Conservation (phyloP, 768 basidiomycete species). For the Termitomyces heimii region DNA sequence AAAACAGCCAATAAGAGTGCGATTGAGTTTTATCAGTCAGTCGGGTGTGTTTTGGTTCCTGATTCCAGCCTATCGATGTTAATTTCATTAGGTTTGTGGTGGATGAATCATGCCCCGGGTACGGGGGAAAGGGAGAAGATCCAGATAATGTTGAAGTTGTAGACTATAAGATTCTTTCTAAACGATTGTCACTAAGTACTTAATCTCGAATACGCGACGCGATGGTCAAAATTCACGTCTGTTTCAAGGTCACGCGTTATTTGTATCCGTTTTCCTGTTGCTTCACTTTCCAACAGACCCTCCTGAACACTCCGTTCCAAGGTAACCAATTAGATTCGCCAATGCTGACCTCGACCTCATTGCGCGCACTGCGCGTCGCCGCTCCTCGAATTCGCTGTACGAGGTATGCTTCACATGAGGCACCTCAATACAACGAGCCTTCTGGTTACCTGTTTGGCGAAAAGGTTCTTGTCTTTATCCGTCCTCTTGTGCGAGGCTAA, state of each 20-base stretch:
- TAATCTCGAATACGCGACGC: background rate
- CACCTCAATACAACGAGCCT: conserved; percentile 85
- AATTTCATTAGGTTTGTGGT: conserved; percentile 37
- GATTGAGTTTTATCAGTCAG: conserved; percentile 42
- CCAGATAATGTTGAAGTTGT: conserved; percentile 22
- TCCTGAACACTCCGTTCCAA: conserved; percentile 9
- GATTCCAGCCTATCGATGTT: background rate
- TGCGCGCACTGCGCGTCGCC: conserved; percentile 39
- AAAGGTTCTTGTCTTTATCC: conserved; percentile 51
- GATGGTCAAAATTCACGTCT: background rate
- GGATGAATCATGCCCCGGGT: conserved; percentile 50
- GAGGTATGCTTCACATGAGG: conserved; percentile 67
- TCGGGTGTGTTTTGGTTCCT: conserved; percentile 38
- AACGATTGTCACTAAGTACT: conserved; percentile 8
- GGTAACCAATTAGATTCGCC: background rate
- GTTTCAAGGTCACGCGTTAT: conserved; percentile 2
- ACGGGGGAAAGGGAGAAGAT: conserved; percentile 22
- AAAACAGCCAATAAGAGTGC: conserved; percentile 39
- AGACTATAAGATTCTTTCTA: conserved; percentile 44
- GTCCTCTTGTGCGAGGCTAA: background rate
- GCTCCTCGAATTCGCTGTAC: conserved; percentile 30
- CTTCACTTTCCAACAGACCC: conserved; percentile 8
- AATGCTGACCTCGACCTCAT: conserved; percentile 44
- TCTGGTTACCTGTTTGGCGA: conserved; percentile 85
- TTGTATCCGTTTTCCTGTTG: conserved; percentile 12